Evolutionary conservation across 164 flowering plant genomes (phyloP).

Genomic region (Piper longum): DNA sequence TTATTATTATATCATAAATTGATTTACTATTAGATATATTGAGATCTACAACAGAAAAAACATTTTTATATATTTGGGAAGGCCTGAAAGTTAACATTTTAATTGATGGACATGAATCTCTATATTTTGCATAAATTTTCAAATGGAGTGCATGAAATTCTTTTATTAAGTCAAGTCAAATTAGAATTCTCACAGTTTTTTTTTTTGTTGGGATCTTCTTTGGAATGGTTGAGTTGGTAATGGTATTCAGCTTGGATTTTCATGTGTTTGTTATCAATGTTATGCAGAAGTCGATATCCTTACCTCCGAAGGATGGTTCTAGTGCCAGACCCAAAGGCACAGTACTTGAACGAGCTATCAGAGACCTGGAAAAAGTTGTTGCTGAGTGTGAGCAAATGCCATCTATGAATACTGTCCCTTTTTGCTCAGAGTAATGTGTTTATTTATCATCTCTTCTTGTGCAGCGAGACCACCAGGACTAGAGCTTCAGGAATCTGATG

Average conservation of each 20-base stretch:
- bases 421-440: neutral
- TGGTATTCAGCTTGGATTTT: neutral
- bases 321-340: conserved; percentile 49
- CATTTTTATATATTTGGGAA: neutral
- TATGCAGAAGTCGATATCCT: neutral
- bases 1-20: too few species aligned
- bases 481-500: conserved; percentile 69
- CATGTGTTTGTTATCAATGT: neutral
- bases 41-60: neutral
- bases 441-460: neutral
- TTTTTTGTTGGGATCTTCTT: neutral
- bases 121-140: neutral
- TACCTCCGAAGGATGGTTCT: neutral
- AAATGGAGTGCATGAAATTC: neutral
- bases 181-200: too few species aligned
- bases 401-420: neutral
- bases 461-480: conserved; percentile 70
- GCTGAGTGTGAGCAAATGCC: conserved; percentile 51
- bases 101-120: neutral
- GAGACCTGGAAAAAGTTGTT: conserved; percentile 80
- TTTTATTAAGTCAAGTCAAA: neutral
- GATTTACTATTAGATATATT: neutral
- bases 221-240: neutral
- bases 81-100: neutral
- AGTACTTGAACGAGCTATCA: conserved; percentile 77